Evolutionary conservation across 495 filamentous ascomycete species (phyloP).

Genomic region (Aspergillus affinis): DNA sequence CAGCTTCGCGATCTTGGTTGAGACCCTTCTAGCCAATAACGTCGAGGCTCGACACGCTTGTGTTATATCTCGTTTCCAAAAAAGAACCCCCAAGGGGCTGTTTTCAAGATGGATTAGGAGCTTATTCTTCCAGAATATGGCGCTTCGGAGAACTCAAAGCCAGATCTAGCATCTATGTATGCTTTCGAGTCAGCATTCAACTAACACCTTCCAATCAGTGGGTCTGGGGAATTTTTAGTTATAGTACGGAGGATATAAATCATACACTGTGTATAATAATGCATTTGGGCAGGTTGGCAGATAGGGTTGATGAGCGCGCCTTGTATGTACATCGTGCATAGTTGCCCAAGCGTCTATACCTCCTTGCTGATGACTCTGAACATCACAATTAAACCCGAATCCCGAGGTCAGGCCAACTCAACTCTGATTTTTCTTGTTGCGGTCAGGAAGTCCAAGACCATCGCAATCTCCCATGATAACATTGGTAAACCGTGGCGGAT

Average conservation of each 20-base stretch:
- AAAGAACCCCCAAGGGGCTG: not conserved
- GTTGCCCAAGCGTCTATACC: not conserved
- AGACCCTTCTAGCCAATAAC: not conserved
- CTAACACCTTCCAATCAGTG: not conserved
- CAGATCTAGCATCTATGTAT: too few species aligned
- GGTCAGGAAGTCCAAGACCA: not conserved
- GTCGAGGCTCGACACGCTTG: not conserved
- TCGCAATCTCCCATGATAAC: not conserved
- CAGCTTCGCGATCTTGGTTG: not conserved
- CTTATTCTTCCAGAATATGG: not conserved
- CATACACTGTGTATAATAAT: too few species aligned
- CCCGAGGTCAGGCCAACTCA: not conserved
- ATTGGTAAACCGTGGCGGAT: too few species aligned
- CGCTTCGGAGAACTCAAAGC: not conserved
- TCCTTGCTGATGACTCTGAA: not conserved
- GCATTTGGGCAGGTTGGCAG: not conserved
- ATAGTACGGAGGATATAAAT: too few species aligned
- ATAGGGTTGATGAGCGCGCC: not conserved
- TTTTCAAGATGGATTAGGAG: not conserved
- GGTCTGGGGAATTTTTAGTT: not conserved
- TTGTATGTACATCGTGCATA: not conserved
- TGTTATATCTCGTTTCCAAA: not conserved
- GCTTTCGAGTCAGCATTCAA: not conserved
- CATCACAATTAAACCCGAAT: not conserved
- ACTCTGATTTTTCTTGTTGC: not conserved